Evolutionary conservation across 2,329 filamentous ascomycete species (phyloP).

Genomic region (Pseudogymnoascus sp.): DNA sequence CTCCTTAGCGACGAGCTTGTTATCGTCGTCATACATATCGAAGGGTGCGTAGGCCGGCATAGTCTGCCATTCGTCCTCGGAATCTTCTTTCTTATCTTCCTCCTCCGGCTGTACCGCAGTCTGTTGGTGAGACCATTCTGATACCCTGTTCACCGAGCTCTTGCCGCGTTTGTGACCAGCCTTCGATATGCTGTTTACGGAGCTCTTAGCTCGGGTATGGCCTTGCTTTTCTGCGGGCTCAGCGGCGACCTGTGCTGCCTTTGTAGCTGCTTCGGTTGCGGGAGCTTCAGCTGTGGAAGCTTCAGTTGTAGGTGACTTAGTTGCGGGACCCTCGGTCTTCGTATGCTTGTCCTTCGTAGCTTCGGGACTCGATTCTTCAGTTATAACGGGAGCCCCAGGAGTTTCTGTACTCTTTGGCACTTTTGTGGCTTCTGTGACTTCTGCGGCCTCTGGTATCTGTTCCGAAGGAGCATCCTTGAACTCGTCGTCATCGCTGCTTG

Average conservation of each 20-base stretch:
- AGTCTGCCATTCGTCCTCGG: slow-evolving; percentile 74
- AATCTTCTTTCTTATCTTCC: slow-evolving; percentile 45
- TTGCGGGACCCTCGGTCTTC: neutral
- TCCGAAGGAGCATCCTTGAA: slow-evolving; percentile 33
- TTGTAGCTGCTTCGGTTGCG: neutral
- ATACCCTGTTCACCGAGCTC: slow-evolving; percentile 32
- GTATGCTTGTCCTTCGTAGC: neutral
- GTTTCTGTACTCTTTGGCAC: neutral
- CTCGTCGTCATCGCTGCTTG: slow-evolving; percentile 34
- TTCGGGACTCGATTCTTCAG: neutral
- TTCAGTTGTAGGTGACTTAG: neutral
- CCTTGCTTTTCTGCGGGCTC: slow-evolving; percentile 11
- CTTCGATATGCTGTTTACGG: neutral
- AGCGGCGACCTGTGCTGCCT: neutral
- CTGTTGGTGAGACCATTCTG: slow-evolving; percentile 89
- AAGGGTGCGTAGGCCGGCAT: slow-evolving; percentile 93
- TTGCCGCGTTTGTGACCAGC: slow-evolving; percentile 9
- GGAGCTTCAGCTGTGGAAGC: neutral
- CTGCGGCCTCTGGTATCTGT: slow-evolving; percentile 20
- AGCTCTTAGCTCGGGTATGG: slow-evolving; percentile 11
- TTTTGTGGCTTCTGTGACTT: slow-evolving; percentile 7
- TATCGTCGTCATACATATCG: slow-evolving; percentile 93
- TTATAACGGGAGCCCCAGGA: no score
- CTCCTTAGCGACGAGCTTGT: slow-evolving; percentile 76
- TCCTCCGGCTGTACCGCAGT: slow-evolving; percentile 46